phyloP scores from a whole-genome alignment of 1,284 basidiomycete species.

The Pseudozyma hubeiensis region DNA sequence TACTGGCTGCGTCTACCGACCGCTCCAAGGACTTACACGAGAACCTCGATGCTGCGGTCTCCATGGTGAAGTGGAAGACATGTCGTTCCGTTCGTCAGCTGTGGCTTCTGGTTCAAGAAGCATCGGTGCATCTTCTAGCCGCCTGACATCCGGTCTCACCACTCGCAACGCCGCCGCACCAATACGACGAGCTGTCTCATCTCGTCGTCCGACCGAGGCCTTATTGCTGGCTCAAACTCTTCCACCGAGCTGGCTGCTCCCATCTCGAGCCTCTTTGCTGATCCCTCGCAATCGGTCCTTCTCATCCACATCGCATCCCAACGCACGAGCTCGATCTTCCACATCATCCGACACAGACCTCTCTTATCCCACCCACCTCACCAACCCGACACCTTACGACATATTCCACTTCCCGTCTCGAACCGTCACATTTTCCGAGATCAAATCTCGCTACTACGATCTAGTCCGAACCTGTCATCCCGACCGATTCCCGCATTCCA shows the following conservation, averaged over 20 bases:
- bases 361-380: constrained; percentile 21
- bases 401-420: constrained; percentile 59
- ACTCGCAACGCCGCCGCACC: too few species aligned
- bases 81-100: neutral
- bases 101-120: neutral
- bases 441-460: constrained; percentile 66
- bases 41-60: too few species aligned
- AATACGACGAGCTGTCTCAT: too few species aligned
- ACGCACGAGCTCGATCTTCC: neutral
- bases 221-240: neutral
- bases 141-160: neutral
- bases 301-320: neutral
- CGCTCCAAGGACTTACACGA: too few species aligned
- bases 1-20: too few species aligned
- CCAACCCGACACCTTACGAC: constrained; percentile 59
- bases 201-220: too few species aligned
- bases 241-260: constrained; percentile 12
- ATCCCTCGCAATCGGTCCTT: neutral
- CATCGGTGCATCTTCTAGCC: neutral
- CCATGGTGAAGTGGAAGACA: neutral
- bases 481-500: constrained; percentile 31
- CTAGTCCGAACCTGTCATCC: constrained; percentile 61
- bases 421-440: constrained; percentile 24
- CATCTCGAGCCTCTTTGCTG: neutral
- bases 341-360: neutral